Evolutionary conservation across 2,329 filamentous ascomycete genomes (phyloP), one percentile per base, ranked within the genome.

Genomic region (Cytospora chrysosperma): DNA sequence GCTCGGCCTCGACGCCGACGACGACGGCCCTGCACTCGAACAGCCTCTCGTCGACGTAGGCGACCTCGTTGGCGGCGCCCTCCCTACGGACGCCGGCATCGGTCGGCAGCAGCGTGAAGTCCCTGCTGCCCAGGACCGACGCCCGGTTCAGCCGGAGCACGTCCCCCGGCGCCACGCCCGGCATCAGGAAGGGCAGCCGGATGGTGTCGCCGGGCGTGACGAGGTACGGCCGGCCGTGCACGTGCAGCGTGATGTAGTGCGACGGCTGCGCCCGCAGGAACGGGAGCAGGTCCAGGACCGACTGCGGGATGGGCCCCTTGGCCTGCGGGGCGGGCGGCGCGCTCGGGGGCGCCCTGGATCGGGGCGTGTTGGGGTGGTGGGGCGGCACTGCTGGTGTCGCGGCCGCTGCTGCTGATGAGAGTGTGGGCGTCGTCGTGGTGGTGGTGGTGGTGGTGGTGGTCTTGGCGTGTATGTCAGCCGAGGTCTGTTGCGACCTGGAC

Each of bases 1-100:
- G 91, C 79, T 93, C 91, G 63, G 86, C 85, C 78, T 98, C 95
- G 8, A 90, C 86, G 7, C 93, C 94, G 67, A 95, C 83, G 28
- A 99, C 93, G 37, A 88, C 86, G 19, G 93, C 92, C 64, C 93
- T 85, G 76, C 93, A 97, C 74, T 91, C 89, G 71, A 93, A 98
- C 63, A 97, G 76, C 60, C 87, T 79, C 76, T 94, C 89, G 74
- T 97, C 93, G 67, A 98, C 78, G 73, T 90, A 94, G n/a, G 90
- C 87, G 5, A 84, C 79, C 10, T 91, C 91, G 75, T 93, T 92
- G 15, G 37, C 28, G 15, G 37, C 28, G 3, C 28, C 37, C 6
- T 91, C 91, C 75, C 93, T 91, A 15, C 61, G 56, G 37, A 12
- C 34, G 12, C 24, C n/a, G 12, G 49, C 30, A 15, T 59, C n/a